phyloP scores from a whole-genome alignment of 2,329 filamentous ascomycete species.

The Sphaerostilbella broomeana region DNA sequence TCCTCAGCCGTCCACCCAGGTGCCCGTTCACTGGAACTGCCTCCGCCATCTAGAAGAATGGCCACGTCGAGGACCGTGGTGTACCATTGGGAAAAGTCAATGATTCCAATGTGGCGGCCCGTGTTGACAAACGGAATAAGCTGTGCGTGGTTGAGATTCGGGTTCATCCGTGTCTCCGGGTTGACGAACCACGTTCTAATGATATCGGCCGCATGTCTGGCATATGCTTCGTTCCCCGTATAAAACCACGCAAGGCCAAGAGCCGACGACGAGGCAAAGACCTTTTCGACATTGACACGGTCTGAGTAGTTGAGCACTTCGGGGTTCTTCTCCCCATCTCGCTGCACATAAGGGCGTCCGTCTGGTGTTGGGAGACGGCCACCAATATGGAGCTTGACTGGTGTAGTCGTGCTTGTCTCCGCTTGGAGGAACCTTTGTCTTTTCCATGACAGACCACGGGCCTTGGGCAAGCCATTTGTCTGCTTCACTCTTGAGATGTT shows the following conservation, averaged over 20 bases:
- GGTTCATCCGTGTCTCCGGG: slow-evolving; percentile 9
- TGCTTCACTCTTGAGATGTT: not conserved
- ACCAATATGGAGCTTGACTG: slow-evolving; percentile 12
- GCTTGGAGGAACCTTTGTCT: slow-evolving; percentile 5
- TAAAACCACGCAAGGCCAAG: slow-evolving; percentile 11
- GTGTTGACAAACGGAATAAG: slow-evolving; percentile 9
- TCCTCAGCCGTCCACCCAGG: slow-evolving; percentile 7
- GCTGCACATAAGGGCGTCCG: slow-evolving; percentile 7
- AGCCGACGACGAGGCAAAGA: slow-evolving; percentile 6
- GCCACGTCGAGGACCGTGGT: slow-evolving; percentile 5
- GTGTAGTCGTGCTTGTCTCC: slow-evolving; percentile 10
- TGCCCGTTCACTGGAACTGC: not conserved
- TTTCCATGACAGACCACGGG: slow-evolving; percentile 11
- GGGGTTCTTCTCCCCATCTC: slow-evolving; percentile 9
- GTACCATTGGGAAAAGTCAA: slow-evolving; percentile 10
- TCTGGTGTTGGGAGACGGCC: slow-evolving; percentile 6
- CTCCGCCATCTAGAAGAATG: slow-evolving; percentile 4
- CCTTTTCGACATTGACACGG: slow-evolving; percentile 10
- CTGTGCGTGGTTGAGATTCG: slow-evolving; percentile 11
- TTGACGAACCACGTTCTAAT: slow-evolving; percentile 10
- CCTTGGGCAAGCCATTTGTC: slow-evolving; percentile 9
- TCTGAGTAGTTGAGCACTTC: slow-evolving; percentile 10
- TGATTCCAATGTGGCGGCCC: slow-evolving; percentile 8
- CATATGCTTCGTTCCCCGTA: slow-evolving; percentile 7
- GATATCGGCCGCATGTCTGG: slow-evolving; percentile 4